A percentile compares a stretch with the other conserved stretches of the same genome.
phyloP scores from a whole-genome alignment of 768 basidiomycete genomes.

The Termitomyces bulborhizus region DNA sequence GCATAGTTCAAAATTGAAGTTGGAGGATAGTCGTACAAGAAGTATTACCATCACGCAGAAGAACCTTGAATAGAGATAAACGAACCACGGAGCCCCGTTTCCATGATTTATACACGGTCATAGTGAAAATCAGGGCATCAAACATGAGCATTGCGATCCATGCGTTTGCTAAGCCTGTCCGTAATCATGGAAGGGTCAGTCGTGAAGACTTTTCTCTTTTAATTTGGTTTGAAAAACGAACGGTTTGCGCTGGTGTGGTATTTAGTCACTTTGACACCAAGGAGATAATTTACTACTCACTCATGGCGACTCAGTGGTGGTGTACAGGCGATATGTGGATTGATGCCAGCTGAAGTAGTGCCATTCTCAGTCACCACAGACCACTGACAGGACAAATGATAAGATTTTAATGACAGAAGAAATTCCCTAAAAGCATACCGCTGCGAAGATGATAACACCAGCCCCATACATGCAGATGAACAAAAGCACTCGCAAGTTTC shows the following conservation, averaged over 20 bases:
- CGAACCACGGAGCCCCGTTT: conserved; percentile 5
- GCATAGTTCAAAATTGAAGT: background rate
- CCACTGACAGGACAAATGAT: background rate
- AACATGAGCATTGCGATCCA: conserved; percentile 35
- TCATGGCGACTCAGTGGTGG: background rate
- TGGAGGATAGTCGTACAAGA: too few relatives aligned
- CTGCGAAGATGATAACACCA: conserved; percentile 17
- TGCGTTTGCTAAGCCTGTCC: conserved; percentile 25
- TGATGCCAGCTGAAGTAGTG: background rate
- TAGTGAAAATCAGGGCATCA: conserved; percentile 30
- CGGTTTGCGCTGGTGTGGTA: background rate
- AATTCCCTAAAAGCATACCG: background rate
- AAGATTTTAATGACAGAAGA: background rate
- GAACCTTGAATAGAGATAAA: background rate
- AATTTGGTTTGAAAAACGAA: background rate
- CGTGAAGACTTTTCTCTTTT: background rate
- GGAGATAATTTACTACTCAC: background rate
- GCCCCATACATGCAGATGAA: conserved; percentile 20
- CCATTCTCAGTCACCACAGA: background rate
- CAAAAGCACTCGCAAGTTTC: conserved; percentile 21
- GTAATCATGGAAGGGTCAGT: background rate
- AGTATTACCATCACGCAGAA: background rate
- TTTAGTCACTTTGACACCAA: background rate
- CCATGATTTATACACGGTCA: conserved; percentile 33
- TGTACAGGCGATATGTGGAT: background rate